A percentile compares a stretch with the other conserved stretches of the same genome.
phyloP scores from a whole-genome alignment of 2,329 filamentous ascomycete genomes.

The Ascochyta koolunga region DNA sequence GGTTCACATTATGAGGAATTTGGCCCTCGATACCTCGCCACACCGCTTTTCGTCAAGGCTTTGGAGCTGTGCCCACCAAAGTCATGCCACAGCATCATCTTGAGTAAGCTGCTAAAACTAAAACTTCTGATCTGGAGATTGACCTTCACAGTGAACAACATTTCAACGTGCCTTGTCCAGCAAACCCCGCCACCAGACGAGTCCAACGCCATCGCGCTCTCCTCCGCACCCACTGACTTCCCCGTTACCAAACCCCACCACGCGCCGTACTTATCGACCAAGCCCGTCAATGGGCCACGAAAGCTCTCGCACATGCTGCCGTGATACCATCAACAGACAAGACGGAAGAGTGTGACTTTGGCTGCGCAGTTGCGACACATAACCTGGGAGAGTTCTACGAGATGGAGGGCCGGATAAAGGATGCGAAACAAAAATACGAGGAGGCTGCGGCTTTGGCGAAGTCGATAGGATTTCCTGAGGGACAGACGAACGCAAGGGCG shows the following conservation, averaged over 20 bases:
- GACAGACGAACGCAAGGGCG: conserved; percentile 49
- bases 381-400: conserved; percentile 85
- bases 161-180: conserved; percentile 75
- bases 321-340: conserved; percentile 70
- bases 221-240: conserved; percentile 45
- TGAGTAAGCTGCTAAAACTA: conserved; percentile 62
- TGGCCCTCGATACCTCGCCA: conserved; percentile 78
- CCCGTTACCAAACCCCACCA: conserved; percentile 53
- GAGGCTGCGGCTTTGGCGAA: conserved; percentile 68
- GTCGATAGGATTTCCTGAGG: conserved; percentile 56
- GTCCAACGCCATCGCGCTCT: conserved; percentile 28
- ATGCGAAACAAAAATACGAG: conserved; percentile 71
- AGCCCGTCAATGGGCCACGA: conserved; percentile 78
- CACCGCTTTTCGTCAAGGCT: conserved; percentile 86
- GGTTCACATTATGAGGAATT: conserved; percentile 77
- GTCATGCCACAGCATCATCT: conserved; percentile 77
- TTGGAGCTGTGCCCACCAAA: conserved; percentile 68
- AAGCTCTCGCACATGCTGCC: conserved; percentile 71
- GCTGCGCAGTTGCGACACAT: conserved; percentile 82
- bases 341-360: conserved; percentile 80
- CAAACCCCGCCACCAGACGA: conserved; percentile 54
- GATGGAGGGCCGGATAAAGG: conserved; percentile 68
- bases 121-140: conserved; percentile 6
- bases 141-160: conserved; percentile 71
- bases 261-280: conserved; percentile 69